Base-by-base conservation (phyloP, 768 basidiomycete species). In the Hericium erinaceus region DNA sequence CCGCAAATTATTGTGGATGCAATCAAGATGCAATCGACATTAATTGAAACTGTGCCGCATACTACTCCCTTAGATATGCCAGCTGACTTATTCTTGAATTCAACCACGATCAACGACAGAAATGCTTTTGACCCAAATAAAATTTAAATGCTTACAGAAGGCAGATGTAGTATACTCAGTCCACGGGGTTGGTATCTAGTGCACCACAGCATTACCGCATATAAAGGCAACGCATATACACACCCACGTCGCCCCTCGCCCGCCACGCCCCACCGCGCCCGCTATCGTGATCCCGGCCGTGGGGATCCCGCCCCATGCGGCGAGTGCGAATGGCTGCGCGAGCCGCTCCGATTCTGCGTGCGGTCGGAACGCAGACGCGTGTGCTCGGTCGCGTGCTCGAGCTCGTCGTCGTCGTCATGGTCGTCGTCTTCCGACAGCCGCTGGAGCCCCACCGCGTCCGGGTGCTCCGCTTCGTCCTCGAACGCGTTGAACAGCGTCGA, bases 401-500 rank as follows among this genome's bases (percentile, higher is more conserved):
- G 59, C 60, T 69, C 78, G 38, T 76, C 76, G 39, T 78, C 79
- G 44, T 46, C 44, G n/a, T n/a, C n/a, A n/a, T 46, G n/a, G 18
- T 71, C 84, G 52, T 83, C 85, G 44, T 76, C 79, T 73, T 93
- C 92, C 40, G 77, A 72, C 54, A 95, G 71, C 60, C 77, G 75
- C 12, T 80, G 75, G 50, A 95, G 65, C 12, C 84, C 83, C 46
- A 87, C 74, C 56, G 69, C 69, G 52, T 79, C 74, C 66, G 65
- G 57, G 28, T 50, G 62, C 44, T 49, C 64, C 22, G 16, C 61
- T 11, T 53, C 39, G 52, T 78, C 83, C 56, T 86, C 89, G 64
- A 88, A 92, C 12, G 90, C 79, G 67, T 79, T 83, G 71, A 92
- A 94, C 24, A 95, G 73, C 15, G 84, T 83, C 7, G 77, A 72